Base-by-base conservation (phyloP, 2,329 filamentous ascomycete species). In the Colletotrichum spinosum region DNA sequence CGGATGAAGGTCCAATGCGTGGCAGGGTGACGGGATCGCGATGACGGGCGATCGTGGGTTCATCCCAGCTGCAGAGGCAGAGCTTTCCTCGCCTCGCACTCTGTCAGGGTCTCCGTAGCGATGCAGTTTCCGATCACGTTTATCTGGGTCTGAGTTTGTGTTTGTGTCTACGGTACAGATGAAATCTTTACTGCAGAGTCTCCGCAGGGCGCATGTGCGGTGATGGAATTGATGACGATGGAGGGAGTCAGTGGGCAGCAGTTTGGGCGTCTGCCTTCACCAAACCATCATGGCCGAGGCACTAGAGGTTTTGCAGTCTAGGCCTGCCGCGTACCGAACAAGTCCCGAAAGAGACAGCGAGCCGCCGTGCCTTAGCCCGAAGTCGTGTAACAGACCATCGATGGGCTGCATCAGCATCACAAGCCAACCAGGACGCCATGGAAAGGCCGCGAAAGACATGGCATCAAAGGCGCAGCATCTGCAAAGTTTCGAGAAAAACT, bases 41-140 rank as follows among this genome's bases (percentile, higher is more conserved):
- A 65, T 65, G 35, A 62, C 42, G 59, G 57, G 51, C 46, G 56
- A 65, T 61, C 49, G 49, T 44, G 55, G 55, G 49, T 54, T 65
- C 38, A 53, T 45, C 15, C 49, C 17, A 42, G 51, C 5, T 35
- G 46, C 48, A 5, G 25, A 25, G 12, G 13, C 35, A 17, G 41
- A 37, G 7, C 37, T 57, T 2, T 17, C 44, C 44, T 37, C 25
- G 25, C 25, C 25, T 25, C 4, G 25, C 1, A 25, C 4, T 25
- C 25, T 25, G 25, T 25, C 25, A 25, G 25, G 25, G 25, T 25
- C 25, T 49, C 37, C 13, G 54, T 35, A 8, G 35, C 44, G 37
- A 65, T 25, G 50, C 48, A 25, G 45, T 25, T 53, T 52, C 9
- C 50, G 39, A 49, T 46, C 9, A 49, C 6, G 25, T 4, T 41